Base-by-base conservation (phyloP, 495 filamentous ascomycete genomes). In the Penicillium simplicissimum region DNA sequence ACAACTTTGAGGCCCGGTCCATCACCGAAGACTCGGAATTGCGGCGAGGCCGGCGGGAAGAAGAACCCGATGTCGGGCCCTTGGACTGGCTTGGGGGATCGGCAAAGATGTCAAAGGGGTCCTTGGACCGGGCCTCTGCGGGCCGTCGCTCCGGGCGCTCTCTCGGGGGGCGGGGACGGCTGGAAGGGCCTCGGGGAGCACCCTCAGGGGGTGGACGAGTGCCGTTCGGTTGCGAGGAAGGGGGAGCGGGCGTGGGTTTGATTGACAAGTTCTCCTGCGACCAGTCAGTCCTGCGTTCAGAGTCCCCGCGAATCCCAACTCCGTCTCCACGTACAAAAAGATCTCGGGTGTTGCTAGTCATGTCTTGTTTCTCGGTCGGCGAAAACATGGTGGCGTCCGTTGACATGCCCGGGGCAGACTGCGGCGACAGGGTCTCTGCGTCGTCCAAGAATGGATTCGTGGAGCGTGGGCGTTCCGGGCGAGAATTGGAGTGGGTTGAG, bases 21-120 rank as follows among this genome's bases (percentile, higher is more conserved):
- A 90, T 84, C 52, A 95, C 82, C 0, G 96, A 99, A 0, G 95
- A 96, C 58, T 98, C 96, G 3, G 95, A 98, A 74, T 97, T 98
- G 52, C 93, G 88, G 65, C 96, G 85, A 9, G 85, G 85, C 47
- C 89, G 85, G 57, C 83, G 79, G 4, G 82, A 78, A 13, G 42
- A 47, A 62, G 60, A 34, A 43, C 64, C 54, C 19, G 70, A 67
- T 47, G 73, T 72, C 61, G 74, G 63, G 8, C 66, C 47, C 34
- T 77, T 72, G 28, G 78, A 66, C 38, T 71, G 69, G 48, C 65
- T 72, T 10, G 74, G 66, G 17, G 84, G 84, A 62, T 88, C 85
- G 19, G 83, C 85, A 66, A 88, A 88, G 14, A 88, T 84, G 52
- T 87, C 79, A n/a, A 84, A 69, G 8, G 72, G 73, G 62, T 79